Evolutionary conservation across 164 flowering plant species (phyloP).

Genomic region (Annona cherimola): DNA sequence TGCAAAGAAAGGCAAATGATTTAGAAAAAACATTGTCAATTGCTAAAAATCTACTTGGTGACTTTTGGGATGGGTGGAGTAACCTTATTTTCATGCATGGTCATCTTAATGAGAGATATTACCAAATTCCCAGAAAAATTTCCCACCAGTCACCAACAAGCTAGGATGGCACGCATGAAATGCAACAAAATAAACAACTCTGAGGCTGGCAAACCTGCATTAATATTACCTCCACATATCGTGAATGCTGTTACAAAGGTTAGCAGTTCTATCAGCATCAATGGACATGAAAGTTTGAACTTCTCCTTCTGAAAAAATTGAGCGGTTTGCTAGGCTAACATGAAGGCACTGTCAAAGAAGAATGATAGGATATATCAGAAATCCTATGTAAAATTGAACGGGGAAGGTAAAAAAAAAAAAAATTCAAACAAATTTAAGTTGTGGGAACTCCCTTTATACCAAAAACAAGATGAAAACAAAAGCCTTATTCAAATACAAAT

Average conservation of each 20-base stretch:
- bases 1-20: not conserved
- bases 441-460: not conserved
- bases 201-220: not conserved
- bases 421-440: not conserved
- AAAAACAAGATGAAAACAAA: not conserved
- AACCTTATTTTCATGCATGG: not conserved
- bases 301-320: constrained; percentile 89
- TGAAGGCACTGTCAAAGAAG: constrained; percentile 52
- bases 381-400: no score
- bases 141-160: not conserved
- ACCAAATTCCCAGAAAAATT: not conserved
- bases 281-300: constrained; percentile 98
- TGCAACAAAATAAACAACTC: not conserved
- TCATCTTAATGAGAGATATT: not conserved
- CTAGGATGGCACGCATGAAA: not conserved
- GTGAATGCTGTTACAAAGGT: constrained; percentile 87
- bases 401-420: not conserved
- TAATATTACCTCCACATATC: constrained; percentile 84
- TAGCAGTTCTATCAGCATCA: constrained; percentile 91
- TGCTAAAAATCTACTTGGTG: not conserved
- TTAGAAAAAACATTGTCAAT: not conserved
- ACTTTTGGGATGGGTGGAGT: not conserved
- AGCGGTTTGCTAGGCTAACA: constrained; percentile 61
- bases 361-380: constrained; percentile 1
- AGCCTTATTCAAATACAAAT: not conserved